Evolutionary conservation across 192 early-diverging fungal genomes (phyloP), one percentile per base, ranked within the genome.

Genomic region (Globomyces pollinis-pini): DNA sequence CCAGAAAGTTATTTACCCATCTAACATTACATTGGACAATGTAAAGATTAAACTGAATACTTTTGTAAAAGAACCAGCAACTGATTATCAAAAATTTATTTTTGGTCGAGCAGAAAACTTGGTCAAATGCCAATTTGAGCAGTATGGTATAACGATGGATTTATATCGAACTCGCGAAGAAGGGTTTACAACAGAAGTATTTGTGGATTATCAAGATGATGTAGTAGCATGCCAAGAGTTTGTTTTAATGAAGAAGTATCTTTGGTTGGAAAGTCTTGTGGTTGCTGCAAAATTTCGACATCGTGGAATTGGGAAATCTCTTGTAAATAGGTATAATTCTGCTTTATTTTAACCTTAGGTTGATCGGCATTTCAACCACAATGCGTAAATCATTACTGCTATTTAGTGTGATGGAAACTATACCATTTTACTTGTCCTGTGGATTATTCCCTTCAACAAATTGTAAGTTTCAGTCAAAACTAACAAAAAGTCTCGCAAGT

Each of bases 241-340:
- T 55, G 53, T 55, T 13, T 55, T 55, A 33, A 55, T 55, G 53
- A 28, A 55, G 33, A 55, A 55, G 33, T 55, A 55, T 16, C 21
- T 55, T 3, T 55, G 53, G 53, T 12, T 55, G 2, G 53, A 55
- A 41, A 38, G 35, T 13, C 29, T 55, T 36, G 53, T 55, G 4
- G n/a, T 55, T 11, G 7, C 28, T 15, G 24, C 6, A n/a, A 41
- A 2, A 12, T 55, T 33, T 35, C 21, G 53, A 20, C 23, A 31
- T 0, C 34, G 33, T 26, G 53, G 53, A 55, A 47, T 47, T 12
- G 44, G 44, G 28, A 47, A 26, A 26, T 20, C 23, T 8, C 28
- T 47, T 20, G 28, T 47, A 6, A 26, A 47, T 1, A 21, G 44
- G 44, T 47, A 26, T 5, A n/a, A n/a, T n/a, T n/a, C n/a, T n/a